Evolutionary conservation across 495 filamentous ascomycete genomes (phyloP), one percentile per base, ranked within the genome.

Genomic region (Parmelia sp.): DNA sequence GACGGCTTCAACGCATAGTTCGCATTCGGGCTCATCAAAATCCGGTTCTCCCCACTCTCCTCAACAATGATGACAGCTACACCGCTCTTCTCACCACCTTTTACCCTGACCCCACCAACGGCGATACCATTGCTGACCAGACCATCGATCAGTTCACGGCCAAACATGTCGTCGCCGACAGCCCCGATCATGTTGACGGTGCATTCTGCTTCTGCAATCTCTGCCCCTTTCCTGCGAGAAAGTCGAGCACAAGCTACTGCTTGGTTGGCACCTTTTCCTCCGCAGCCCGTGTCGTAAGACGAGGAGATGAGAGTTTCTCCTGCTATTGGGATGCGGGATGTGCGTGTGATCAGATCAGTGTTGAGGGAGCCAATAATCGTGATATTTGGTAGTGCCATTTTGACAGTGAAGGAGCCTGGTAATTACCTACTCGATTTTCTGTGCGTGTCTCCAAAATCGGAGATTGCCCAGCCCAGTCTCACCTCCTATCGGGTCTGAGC

Each of bases 251-350:
- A 85, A 10, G 93, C 93, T 49, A 96, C 89, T 55, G 91, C 91
- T 77, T 97, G 94, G 79, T 98, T 98, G 40, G 91, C 91, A 65
- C 94, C 94, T 77, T 98, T 98, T 49, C 94, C 94, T 61, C 94
- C 94, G 19, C 87, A 85, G 57, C 88, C 92, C 49, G 85, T 89
- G 71, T 82, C 79, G 79, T 94, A 95, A 9, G 84, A 84, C 61
- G 77, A 80, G n/a, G 90, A 80, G 4, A 88, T 92, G 45, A 98
- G 82, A 6, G 94, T 98, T 71, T 98, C 94, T 64, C 94, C 94
- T 5, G 88, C 82, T 0, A 78, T 74, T 4, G 94, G 94, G 64
- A 96, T 81, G 45, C 94, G 91, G 0, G 90, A 81, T 37, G 93
- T 96, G 64, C 88, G 83, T 45, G 90, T 91, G 51, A 95, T 87